Percentiles rank a stretch among this genome's conserved stretches.
phyloP scores from a whole-genome alignment of 768 basidiomycete genomes.

The Panaeolus cyanescens region DNA sequence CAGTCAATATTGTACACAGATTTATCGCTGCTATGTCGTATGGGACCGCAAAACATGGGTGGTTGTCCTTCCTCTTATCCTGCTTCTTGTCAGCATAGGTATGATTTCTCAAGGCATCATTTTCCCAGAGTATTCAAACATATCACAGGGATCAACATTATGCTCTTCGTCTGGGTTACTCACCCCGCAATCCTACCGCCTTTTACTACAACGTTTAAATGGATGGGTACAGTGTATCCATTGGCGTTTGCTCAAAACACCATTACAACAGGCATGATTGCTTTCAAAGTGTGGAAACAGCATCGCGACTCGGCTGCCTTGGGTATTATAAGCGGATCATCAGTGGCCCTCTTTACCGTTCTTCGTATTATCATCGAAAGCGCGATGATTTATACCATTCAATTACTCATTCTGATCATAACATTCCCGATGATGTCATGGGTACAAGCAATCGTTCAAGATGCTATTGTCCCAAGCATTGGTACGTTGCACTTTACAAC shows the following conservation, averaged over 20 bases:
- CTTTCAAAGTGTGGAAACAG: constrained; percentile 26
- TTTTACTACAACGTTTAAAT: constrained; percentile 9
- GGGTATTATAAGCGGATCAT: constrained; percentile 17
- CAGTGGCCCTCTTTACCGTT: constrained; percentile 13
- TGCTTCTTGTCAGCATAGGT: constrained; percentile 24
- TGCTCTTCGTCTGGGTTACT: constrained; percentile 26
- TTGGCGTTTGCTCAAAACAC: constrained; percentile 27
- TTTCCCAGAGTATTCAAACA: not conserved
- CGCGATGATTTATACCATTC: constrained; percentile 24
- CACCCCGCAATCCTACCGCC: constrained; percentile 12
- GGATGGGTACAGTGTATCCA: constrained; percentile 26
- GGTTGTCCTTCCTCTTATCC: constrained; percentile 20
- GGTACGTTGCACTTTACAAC: constrained; percentile 10
- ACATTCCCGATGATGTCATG: constrained; percentile 15
- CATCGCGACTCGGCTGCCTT: constrained; percentile 20
- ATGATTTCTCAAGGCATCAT: not conserved
- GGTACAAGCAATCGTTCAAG: constrained; percentile 19
- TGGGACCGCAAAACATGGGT: constrained; percentile 24
- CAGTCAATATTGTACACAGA: constrained; percentile 13
- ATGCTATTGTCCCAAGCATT: constrained; percentile 23
- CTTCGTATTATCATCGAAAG: constrained; percentile 24
- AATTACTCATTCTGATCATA: constrained; percentile 23
- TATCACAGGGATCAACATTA: constrained; percentile 16
- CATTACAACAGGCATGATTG: constrained; percentile 29
- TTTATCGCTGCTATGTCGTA: constrained; percentile 30